These are phyloP conservation scores for Sonneratia caseolaris DNA, from an alignment of 345 rosid species.

Conservation along the genomic window DNA sequence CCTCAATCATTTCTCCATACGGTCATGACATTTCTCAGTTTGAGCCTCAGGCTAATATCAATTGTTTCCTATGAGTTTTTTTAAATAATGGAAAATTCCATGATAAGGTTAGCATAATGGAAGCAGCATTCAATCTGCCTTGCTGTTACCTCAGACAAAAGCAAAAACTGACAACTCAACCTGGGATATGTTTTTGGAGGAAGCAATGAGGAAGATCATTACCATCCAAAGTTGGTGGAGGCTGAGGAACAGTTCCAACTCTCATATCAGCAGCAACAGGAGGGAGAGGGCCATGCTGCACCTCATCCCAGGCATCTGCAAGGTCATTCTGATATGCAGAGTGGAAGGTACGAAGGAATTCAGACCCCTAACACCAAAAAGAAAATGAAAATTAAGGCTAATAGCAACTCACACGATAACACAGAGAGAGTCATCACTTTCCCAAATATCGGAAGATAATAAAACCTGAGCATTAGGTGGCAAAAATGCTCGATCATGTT, in stretches of 20 bases:
- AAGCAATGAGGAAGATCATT: constrained; percentile 7
- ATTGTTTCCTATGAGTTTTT: no score
- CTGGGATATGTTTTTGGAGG: no score
- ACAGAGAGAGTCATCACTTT: background rate
- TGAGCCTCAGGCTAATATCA: background rate
- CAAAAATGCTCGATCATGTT: constrained; percentile 51
- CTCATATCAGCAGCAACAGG: constrained; percentile 33
- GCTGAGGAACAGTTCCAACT: constrained; percentile 17
- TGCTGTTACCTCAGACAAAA: background rate
- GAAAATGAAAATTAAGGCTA: background rate
- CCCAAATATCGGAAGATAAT: background rate
- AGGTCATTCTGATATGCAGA: constrained; percentile 62
- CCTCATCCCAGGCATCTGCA: constrained; percentile 77
- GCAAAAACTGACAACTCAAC: background rate
- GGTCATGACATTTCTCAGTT: background rate
- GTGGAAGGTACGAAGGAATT: constrained; percentile 61
- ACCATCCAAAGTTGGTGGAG: constrained; percentile 72
- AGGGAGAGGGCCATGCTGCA: constrained; percentile 42
- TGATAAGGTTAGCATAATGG: background rate
- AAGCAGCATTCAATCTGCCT: background rate
- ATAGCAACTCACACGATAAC: background rate
- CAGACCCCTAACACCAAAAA: constrained; percentile 44
- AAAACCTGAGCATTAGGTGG: constrained; percentile 61
- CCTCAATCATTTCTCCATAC: background rate
- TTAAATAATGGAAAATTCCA: no score